A percentile compares a stretch with the other conserved stretches of the same genome.
Evolutionary conservation across 192 early-diverging fungal genomes (phyloP).

Genomic region (Lobosporangium transversale): DNA sequence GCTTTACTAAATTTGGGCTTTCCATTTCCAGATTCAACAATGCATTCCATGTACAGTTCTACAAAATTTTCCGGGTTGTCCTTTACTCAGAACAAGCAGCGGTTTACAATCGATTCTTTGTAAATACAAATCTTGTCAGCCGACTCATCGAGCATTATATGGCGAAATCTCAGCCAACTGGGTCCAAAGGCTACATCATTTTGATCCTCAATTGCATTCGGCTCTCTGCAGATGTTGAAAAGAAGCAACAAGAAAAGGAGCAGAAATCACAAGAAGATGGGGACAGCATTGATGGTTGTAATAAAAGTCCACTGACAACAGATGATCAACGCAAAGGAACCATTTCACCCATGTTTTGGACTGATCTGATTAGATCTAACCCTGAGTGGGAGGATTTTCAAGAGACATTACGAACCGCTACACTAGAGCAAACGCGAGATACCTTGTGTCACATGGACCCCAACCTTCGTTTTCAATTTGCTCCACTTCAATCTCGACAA

Average conservation of each 20-base stretch:
- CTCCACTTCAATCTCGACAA: conserved; percentile 42
- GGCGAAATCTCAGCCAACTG: conserved; percentile 20
- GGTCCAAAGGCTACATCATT: conserved; percentile 44
- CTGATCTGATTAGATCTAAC: conserved; percentile 1
- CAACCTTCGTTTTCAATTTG: conserved; percentile 44
- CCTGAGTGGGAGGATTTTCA: conserved; percentile 27
- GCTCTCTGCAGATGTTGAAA: conserved; percentile 32
- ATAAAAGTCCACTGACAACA: too few relatives aligned
- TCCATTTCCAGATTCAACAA: conserved; percentile 37
- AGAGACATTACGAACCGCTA: conserved; percentile 20
- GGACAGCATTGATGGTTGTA: background rate
- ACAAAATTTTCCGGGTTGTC: conserved; percentile 42
- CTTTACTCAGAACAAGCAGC: conserved; percentile 30
- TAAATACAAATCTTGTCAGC: conserved; percentile 16
- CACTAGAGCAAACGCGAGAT: conserved; percentile 41
- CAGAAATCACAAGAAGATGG: background rate
- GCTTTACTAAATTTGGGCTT: background rate
- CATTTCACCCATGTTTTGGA: conserved; percentile 31
- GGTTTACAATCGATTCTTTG: conserved; percentile 33
- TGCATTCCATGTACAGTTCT: conserved; percentile 50
- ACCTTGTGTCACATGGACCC: conserved; percentile 45
- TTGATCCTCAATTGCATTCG: conserved; percentile 46
- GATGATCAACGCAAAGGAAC: background rate
- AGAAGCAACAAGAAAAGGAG: background rate
- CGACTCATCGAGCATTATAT: conserved; percentile 42